These are phyloP conservation scores for Trypanosoma caninum DNA, from an alignment of 208 protist species.

Conservation along the genomic window DNA sequence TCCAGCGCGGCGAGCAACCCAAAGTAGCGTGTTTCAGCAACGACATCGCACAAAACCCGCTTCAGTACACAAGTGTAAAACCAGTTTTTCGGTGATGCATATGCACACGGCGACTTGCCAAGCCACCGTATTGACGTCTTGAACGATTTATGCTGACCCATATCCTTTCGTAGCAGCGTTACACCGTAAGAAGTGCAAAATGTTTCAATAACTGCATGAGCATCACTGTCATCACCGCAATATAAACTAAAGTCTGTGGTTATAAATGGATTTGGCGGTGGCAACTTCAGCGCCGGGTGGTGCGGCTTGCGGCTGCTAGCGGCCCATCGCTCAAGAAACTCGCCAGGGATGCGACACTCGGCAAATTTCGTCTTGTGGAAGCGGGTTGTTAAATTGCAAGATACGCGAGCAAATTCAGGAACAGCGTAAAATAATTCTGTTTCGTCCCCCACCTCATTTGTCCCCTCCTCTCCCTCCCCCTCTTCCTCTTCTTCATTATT, in stretches of 20 bases:
- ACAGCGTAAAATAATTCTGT: slow-evolving; percentile 43
- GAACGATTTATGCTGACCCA: slow-evolving; percentile 50
- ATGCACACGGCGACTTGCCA: slow-evolving; percentile 46
- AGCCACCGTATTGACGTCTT: slow-evolving; percentile 42
- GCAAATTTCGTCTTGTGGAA: slow-evolving; percentile 32
- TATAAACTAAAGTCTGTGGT: slow-evolving; percentile 64
- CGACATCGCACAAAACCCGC: slow-evolving; percentile 33
- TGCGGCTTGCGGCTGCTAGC: slow-evolving; percentile 14
- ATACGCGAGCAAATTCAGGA: slow-evolving; percentile 46
- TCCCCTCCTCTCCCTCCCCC: slow-evolving; percentile 6
- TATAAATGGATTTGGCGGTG: slow-evolving; percentile 60
- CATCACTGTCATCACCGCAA: slow-evolving; percentile 9
- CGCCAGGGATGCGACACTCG: slow-evolving; percentile 32
- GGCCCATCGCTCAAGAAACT: slow-evolving; percentile 38
- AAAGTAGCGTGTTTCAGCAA: slow-evolving; percentile 64
- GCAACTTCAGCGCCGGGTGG: slow-evolving; percentile 13
- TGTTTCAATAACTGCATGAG: slow-evolving; percentile 12
- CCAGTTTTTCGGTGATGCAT: slow-evolving; percentile 35
- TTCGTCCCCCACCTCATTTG: not conserved
- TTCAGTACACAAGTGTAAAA: slow-evolving; percentile 65
- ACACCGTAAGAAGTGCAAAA: slow-evolving; percentile 38
- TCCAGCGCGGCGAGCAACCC: slow-evolving; percentile 55
- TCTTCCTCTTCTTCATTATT: slow-evolving; percentile 12
- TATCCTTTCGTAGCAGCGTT: slow-evolving; percentile 42
- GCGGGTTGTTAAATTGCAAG: slow-evolving; percentile 25